These are phyloP conservation scores for Gamarada debralockiae DNA, from an alignment of 495 filamentous ascomycete genomes.

Conservation along the genomic window DNA sequence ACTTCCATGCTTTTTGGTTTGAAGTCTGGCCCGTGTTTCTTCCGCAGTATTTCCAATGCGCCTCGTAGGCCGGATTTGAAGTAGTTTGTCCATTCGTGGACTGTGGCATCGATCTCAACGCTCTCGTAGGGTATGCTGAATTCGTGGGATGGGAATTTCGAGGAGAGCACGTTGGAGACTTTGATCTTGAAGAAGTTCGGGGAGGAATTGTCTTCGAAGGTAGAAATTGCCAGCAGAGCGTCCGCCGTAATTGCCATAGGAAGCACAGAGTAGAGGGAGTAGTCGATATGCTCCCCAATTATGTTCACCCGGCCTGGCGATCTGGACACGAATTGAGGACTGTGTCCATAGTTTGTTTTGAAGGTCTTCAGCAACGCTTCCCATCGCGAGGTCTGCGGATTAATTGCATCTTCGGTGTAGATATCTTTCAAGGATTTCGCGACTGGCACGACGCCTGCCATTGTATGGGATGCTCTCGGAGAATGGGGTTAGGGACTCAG, in stretches of 20 bases:
- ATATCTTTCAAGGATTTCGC: constrained; percentile 59
- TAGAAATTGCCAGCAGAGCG: constrained; percentile 80
- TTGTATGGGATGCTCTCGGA: constrained; percentile 22
- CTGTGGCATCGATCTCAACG: constrained; percentile 75
- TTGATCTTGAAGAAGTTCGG: constrained; percentile 45
- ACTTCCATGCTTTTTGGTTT: constrained; percentile 79
- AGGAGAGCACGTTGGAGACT: constrained; percentile 73
- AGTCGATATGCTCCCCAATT: constrained; percentile 99
- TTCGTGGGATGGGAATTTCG: constrained; percentile 71
- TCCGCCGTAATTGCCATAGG: constrained; percentile 94
- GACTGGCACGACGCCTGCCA: constrained; percentile 55
- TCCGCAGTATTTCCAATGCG: constrained; percentile 72
- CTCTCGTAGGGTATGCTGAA: constrained; percentile 62
- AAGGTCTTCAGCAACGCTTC: constrained; percentile 68
- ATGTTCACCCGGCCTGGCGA: constrained; percentile 96
- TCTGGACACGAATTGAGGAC: constrained; percentile 77
- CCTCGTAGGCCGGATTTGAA: constrained; percentile 89
- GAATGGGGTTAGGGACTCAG: too few relatives aligned
- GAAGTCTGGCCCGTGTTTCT: constrained; percentile 56
- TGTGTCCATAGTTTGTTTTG: constrained; percentile 62
- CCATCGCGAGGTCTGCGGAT: constrained; percentile 62
- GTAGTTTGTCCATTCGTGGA: constrained; percentile 97
- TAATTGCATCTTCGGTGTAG: constrained; percentile 60
- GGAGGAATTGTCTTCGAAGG: constrained; percentile 40
- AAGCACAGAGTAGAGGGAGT: constrained; percentile 91